Evolutionary conservation across 176 grass and related monocot genomes (phyloP).

Genomic region (Sorghum bicolor): DNA sequence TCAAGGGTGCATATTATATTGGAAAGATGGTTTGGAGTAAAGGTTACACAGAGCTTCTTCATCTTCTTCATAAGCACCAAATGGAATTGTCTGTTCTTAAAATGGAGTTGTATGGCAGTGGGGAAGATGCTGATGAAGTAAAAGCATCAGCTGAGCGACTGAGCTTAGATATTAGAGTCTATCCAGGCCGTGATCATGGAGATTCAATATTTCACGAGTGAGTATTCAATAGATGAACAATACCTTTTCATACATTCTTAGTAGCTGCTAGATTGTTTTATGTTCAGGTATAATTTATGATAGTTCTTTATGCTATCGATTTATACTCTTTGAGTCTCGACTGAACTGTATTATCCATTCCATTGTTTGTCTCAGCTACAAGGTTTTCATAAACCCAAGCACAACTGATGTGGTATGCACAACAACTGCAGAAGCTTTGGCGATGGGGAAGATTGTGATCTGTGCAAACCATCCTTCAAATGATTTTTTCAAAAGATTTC

Average conservation of each 20-base stretch:
- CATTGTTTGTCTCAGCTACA: constrained; percentile 64
- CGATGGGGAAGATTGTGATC: constrained; percentile 96
- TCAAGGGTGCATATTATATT: constrained; percentile 95
- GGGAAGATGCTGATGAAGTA: constrained; percentile 80
- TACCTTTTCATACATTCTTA: neutral
- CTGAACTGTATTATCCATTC: neutral
- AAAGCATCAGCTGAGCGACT: constrained; percentile 63
- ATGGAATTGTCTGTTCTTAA: constrained; percentile 62
- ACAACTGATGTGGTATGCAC: constrained; percentile 97
- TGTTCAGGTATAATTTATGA: neutral
- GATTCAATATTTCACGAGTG: constrained; percentile 94
- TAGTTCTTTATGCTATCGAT: constrained; percentile 7
- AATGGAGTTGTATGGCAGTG: constrained; percentile 92
- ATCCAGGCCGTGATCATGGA: constrained; percentile 81
- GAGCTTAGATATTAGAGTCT: constrained; percentile 61
- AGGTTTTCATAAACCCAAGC: constrained; percentile 98
- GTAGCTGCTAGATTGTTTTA: constrained; percentile 6
- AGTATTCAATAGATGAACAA: constrained; percentile 16
- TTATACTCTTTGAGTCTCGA: neutral
- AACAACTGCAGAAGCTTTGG: constrained; percentile 89
- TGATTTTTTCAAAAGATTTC: constrained; percentile 93
- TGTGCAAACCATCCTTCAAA: constrained; percentile 91
- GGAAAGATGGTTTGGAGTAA: constrained; percentile 99
- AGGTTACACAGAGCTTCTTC: constrained; percentile 84
- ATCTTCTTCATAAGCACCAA: constrained; percentile 67